Evolutionary conservation across 768 basidiomycete species (phyloP).

Genomic region (Hericium coralloides): DNA sequence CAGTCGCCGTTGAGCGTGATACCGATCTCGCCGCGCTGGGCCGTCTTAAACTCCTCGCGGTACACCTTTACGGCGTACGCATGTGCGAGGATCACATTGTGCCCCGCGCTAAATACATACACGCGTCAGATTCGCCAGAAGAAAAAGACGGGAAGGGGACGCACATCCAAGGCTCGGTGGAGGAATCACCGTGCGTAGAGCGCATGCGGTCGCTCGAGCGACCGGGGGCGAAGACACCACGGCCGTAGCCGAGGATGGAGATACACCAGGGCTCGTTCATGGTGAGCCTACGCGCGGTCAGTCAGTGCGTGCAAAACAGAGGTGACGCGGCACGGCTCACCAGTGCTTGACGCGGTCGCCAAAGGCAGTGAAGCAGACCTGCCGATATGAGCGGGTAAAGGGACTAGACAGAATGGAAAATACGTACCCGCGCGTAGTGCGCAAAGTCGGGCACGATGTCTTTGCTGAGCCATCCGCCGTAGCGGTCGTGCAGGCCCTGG

Average conservation of each 20-base stretch:
- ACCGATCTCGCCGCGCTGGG: slow-evolving; percentile 61
- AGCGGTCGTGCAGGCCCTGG: slow-evolving; percentile 62
- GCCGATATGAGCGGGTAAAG: slow-evolving; percentile 1
- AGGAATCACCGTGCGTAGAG: slow-evolving; percentile 52
- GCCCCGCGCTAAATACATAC: slow-evolving; percentile 42
- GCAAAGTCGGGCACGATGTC: slow-evolving; percentile 61
- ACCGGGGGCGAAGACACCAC: slow-evolving; percentile 65
- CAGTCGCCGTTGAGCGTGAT: slow-evolving; percentile 75
- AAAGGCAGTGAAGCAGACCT: slow-evolving; percentile 68
- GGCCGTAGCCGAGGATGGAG: slow-evolving; percentile 60
- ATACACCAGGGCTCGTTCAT: slow-evolving; percentile 74
- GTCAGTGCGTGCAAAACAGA: slow-evolving; percentile 4
- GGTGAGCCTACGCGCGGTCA: slow-evolving; percentile 39
- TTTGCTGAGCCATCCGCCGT: slow-evolving; percentile 69
- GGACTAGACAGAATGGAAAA: not conserved
- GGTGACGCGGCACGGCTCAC: slow-evolving; percentile 26
- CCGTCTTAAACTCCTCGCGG: slow-evolving; percentile 52
- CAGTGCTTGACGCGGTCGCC: slow-evolving; percentile 73
- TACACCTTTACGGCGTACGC: slow-evolving; percentile 60
- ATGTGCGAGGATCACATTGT: slow-evolving; percentile 60
- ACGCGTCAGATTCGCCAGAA: not conserved
- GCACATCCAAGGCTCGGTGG: slow-evolving; percentile 64
- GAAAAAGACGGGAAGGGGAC: slow-evolving; percentile 16
- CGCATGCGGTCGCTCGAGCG: slow-evolving; percentile 54
- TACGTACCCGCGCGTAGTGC: slow-evolving; percentile 36